Conservation (phyloP, 768 basidiomycete genomes). For the Suillus ampliporus region DNA sequence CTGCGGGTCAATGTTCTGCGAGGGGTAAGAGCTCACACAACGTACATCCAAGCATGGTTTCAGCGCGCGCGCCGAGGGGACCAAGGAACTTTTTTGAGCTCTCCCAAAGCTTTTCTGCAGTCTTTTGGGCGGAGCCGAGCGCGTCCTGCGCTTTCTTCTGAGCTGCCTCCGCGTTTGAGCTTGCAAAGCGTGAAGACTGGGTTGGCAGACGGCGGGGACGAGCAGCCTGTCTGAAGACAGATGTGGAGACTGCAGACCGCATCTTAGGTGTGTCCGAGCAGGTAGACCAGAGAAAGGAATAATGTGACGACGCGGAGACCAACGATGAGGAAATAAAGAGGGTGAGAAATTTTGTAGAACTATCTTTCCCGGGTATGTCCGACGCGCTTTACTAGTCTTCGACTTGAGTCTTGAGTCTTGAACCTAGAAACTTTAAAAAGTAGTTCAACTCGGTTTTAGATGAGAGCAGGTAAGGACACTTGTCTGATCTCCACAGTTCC, state of each 20-base stretch:
- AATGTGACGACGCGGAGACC: not conserved
- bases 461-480: too few relatives aligned
- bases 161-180: constrained; percentile 50
- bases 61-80: constrained; percentile 58
- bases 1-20: not conserved
- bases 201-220: constrained; percentile 19
- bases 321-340: constrained; percentile 18
- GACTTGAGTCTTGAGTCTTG: not conserved
- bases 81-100: constrained; percentile 53
- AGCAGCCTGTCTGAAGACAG: constrained; percentile 28
- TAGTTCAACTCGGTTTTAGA: too few relatives aligned
- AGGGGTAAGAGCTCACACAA: constrained; percentile 13
- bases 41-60: constrained; percentile 62
- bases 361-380: constrained; percentile 16
- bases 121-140: constrained; percentile 61
- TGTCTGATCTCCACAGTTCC: not conserved
- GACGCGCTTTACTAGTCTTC: not conserved
- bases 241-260: constrained; percentile 32
- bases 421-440: not conserved
- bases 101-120: constrained; percentile 57
- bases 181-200: constrained; percentile 45
- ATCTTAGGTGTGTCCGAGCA: constrained; percentile 23
- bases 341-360: constrained; percentile 15
- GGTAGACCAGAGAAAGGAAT: constrained; percentile 9
- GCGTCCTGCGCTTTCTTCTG: constrained; percentile 78